phyloP scores from a whole-genome alignment of 2,329 filamentous ascomycete species.

The Aureobasidium sp. region DNA sequence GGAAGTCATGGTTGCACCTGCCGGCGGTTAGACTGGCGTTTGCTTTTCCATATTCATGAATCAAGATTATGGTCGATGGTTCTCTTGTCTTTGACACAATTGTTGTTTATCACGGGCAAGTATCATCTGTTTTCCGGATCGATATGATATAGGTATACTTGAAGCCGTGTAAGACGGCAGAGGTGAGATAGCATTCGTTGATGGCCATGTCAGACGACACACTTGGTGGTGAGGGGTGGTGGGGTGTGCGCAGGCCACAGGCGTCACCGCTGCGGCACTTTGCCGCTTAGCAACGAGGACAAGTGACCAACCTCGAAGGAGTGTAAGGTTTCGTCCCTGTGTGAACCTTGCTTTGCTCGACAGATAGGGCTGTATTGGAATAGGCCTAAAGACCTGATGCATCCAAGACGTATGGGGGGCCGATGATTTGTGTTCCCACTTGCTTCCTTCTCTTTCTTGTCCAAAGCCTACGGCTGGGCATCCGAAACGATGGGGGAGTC shows the following conservation, averaged over 20 bases:
- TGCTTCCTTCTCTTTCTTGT: neutral
- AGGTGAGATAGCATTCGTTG: neutral
- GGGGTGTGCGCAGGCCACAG: neutral
- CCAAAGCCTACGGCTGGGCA: too few species aligned
- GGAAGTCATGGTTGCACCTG: conserved; percentile 14
- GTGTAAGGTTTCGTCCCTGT: too few species aligned
- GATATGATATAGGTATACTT: neutral
- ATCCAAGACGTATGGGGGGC: neutral
- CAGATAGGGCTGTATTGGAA: neutral
- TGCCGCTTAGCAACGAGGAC: conserved; percentile 2
- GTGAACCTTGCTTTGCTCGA: neutral
- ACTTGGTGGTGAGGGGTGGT: neutral
- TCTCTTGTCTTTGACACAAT: neutral
- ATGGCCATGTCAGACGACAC: neutral
- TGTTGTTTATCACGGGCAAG: neutral
- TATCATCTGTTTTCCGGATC: neutral
- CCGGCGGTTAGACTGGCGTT: conserved; percentile 1
- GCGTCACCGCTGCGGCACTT: neutral
- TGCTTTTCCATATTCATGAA: neutral
- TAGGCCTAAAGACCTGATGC: neutral
- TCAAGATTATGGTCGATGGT: neutral
- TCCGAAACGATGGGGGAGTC: neutral
- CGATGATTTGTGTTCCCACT: neutral
- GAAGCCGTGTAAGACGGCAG: neutral
- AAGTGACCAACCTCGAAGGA: neutral